These are phyloP conservation scores for Trichoderma oligosporum DNA, from an alignment of 2,329 filamentous ascomycete genomes.

Conservation along the genomic window DNA sequence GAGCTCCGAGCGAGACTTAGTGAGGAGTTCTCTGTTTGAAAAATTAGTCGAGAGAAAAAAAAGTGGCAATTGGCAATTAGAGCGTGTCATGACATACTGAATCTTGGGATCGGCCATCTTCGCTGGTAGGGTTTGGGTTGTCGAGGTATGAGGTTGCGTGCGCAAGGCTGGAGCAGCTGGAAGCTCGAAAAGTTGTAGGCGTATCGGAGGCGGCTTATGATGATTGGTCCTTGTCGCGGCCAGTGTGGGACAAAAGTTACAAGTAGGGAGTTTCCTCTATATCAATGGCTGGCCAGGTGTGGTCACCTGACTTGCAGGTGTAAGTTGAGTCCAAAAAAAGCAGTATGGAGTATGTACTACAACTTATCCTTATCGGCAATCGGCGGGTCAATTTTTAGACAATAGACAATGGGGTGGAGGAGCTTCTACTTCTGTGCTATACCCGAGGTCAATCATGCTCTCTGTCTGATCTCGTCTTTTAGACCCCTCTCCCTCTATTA, in stretches of 20 bases:
- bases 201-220: slow-evolving; percentile 9
- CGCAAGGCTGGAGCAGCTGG: slow-evolving; percentile 36
- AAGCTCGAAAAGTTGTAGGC: slow-evolving; percentile 33
- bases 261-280: too few species aligned
- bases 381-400: slow-evolving; percentile 19
- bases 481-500: slow-evolving; percentile 20
- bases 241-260: too few species aligned
- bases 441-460: neutral
- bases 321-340: slow-evolving; percentile 20
- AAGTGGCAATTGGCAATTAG: neutral
- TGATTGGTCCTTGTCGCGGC: slow-evolving; percentile 29
- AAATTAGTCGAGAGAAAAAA: slow-evolving; percentile 30
- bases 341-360: slow-evolving; percentile 19
- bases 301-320: neutral
- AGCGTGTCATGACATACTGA: slow-evolving; percentile 49
- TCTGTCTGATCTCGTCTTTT: slow-evolving; percentile 4
- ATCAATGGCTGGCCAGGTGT: neutral
- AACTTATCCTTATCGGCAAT: slow-evolving; percentile 17
- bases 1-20: slow-evolving; percentile 84
- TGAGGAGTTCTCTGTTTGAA: slow-evolving; percentile 70
- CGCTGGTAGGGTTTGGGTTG: slow-evolving; percentile 21
- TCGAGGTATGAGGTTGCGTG: slow-evolving; percentile 25
- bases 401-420: too few species aligned
- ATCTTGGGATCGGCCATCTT: slow-evolving; percentile 67
- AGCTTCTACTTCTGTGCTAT: slow-evolving; percentile 6